phyloP scores from a whole-genome alignment of 2,329 filamentous ascomycete genomes.

The Verticillium albo-atrum region DNA sequence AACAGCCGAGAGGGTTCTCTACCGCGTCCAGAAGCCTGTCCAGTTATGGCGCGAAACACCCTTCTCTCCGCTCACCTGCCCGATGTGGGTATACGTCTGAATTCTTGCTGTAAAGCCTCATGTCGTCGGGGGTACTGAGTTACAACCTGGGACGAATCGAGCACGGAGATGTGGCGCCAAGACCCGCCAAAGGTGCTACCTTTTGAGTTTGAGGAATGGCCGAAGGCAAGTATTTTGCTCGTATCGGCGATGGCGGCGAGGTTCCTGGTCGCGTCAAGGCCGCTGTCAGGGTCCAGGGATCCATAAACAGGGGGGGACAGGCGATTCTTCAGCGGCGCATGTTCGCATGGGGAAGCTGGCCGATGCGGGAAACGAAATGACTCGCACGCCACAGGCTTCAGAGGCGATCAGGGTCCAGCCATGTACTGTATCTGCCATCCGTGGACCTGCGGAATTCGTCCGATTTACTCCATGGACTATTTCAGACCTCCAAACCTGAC shows the following conservation, averaged over 20 bases:
- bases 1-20: background rate
- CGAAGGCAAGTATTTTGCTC: background rate
- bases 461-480: background rate
- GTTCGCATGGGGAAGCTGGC: background rate
- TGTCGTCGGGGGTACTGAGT: background rate
- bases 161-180: background rate
- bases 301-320: background rate
- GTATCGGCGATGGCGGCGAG: background rate
- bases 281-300: background rate
- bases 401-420: background rate
- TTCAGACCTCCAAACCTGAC: background rate
- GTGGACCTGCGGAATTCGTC: background rate
- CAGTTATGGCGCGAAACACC: background rate
- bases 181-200: background rate
- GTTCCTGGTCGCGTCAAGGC: background rate
- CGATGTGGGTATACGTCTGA: background rate
- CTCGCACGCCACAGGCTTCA: background rate
- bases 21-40: background rate
- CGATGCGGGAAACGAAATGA: background rate
- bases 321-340: background rate
- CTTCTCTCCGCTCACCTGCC: background rate
- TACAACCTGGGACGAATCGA: background rate
- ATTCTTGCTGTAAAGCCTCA: background rate
- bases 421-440: background rate
- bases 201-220: background rate